Evolutionary conservation across 1,139 yeast genomes (phyloP).

Genomic region (Yamadazyma friedrichii): DNA sequence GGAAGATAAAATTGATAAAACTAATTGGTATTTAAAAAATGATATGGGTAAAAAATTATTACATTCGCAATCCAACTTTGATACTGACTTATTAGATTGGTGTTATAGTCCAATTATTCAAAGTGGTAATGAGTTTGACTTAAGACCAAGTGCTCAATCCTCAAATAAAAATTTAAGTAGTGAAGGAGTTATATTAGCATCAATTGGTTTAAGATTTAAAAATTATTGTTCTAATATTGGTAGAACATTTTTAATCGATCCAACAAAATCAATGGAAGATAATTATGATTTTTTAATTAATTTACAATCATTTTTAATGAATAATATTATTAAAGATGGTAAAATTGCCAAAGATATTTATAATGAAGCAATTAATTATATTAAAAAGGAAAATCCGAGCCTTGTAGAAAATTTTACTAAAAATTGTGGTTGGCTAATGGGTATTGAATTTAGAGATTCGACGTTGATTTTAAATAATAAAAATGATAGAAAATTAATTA

Average conservation of each 20-base stretch:
- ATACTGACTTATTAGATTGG: slow-evolving; percentile 83
- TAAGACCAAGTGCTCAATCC: slow-evolving; percentile 82
- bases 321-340: slow-evolving; percentile 62
- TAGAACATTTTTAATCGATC: slow-evolving; percentile 88
- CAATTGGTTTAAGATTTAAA: slow-evolving; percentile 84
- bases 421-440: slow-evolving; percentile 87
- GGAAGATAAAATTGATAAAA: slow-evolving; percentile 79
- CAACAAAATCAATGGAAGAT: slow-evolving; percentile 72
- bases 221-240: slow-evolving; percentile 87
- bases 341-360: slow-evolving; percentile 65
- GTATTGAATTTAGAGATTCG: slow-evolving; percentile 87
- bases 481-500: slow-evolving; percentile 64
- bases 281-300: slow-evolving; percentile 76
- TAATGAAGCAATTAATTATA: slow-evolving; percentile 56
- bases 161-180: slow-evolving; percentile 63
- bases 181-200: slow-evolving; percentile 80
- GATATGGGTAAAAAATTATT: slow-evolving; percentile 56
- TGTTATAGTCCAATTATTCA: slow-evolving; percentile 91
- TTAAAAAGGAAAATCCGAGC: slow-evolving; percentile 60
- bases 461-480: slow-evolving; percentile 71
- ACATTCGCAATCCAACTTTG: slow-evolving; percentile 54
- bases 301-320: slow-evolving; percentile 62
- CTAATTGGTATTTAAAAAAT: slow-evolving; percentile 64
- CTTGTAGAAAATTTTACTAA: slow-evolving; percentile 67
- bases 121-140: slow-evolving; percentile 83